Base-by-base conservation (phyloP, 179 eudicot genomes). In the Amaranthus tricolor region DNA sequence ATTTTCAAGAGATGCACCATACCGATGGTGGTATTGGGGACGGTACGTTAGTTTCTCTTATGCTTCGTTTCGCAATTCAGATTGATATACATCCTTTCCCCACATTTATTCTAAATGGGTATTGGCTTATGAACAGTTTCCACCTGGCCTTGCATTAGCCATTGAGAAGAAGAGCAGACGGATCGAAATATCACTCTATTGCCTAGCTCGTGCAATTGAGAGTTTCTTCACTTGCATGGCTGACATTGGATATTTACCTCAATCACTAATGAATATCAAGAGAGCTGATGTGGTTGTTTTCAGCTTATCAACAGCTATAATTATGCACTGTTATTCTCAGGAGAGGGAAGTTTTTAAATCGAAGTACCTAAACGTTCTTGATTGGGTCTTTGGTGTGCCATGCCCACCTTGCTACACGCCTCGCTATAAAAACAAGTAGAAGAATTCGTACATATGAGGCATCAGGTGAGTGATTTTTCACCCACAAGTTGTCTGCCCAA, bases 311-410 rank as follows among this genome's bases (percentile, higher is more conserved):
- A 95, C 99, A 5, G 95, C 99, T 62, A 84, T 95, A 9, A 95
- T 95, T 40, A 95, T 95, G 99, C 99, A 95, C 65, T 95, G 97
- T 75, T 95, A 95, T 19, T 94, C 99, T 0, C 93, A 86, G 74
- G 99, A 95, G 72, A 86, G 99, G 73, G 99, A 95, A 62, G 99
- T 95, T 12, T 95, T 95, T 61, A 83, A 90, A 52, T 95, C 99
- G n/a, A 95, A 95, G 85, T 95, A 95, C 85, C 82, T 93, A 67
- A 95, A 95, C 62, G 99, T 95, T 81, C 97, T 95, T 6, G 99
- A 95, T n/a, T 95, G 99, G 99, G 99, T 95, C 40, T 95, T 95
- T 44, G 99, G 99, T 13, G 88, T 95, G 77, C 99, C 99, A 50
- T 89, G 88, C 8, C 85, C 97, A 24, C 87, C 87, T 66, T 78